These are phyloP conservation scores for Suhomyces ambrosiae DNA, from an alignment of 1,139 yeast genomes.

Conservation along the genomic window DNA sequence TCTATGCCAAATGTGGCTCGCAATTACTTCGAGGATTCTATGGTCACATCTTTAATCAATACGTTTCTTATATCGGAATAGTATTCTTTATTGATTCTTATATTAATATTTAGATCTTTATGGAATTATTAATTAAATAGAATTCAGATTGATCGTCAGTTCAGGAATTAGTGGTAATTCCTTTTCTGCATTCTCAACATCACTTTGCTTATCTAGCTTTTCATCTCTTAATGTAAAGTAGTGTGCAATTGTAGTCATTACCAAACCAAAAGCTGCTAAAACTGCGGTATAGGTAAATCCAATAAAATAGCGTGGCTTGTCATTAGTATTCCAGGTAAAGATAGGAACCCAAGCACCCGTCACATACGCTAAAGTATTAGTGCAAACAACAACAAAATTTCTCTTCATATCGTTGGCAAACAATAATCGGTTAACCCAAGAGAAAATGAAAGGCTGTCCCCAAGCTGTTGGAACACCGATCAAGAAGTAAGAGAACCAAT, in stretches of 20 bases:
- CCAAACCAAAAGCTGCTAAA: conserved; percentile 22
- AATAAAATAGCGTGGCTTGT: conserved; percentile 31
- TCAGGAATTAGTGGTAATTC: no score
- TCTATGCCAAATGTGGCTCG: no score
- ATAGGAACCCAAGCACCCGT: conserved; percentile 28
- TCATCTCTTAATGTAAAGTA: conserved; percentile 36
- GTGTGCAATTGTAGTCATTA: conserved; percentile 26
- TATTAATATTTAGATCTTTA: no score
- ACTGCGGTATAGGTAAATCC: conserved; percentile 27
- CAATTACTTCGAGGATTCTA: no score
- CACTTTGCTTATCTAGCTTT: conserved; percentile 10
- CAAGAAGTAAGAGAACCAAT: conserved; percentile 51
- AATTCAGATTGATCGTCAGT: no score
- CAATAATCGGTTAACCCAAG: conserved; percentile 26
- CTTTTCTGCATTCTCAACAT: no score
- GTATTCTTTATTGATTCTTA: no score
- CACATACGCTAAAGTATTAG: conserved; percentile 28
- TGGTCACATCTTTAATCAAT: no score
- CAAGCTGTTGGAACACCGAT: conserved; percentile 48
- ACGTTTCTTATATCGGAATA: no score
- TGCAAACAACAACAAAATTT: conserved; percentile 24
- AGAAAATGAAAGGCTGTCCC: conserved; percentile 27
- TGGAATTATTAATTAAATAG: background rate
- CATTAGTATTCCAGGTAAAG: conserved; percentile 33
- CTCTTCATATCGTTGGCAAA: conserved; percentile 25